These are phyloP conservation scores for Pseudotsuga menziesii DNA, from an alignment of 75 land plant genomes.

Conservation along the genomic window DNA sequence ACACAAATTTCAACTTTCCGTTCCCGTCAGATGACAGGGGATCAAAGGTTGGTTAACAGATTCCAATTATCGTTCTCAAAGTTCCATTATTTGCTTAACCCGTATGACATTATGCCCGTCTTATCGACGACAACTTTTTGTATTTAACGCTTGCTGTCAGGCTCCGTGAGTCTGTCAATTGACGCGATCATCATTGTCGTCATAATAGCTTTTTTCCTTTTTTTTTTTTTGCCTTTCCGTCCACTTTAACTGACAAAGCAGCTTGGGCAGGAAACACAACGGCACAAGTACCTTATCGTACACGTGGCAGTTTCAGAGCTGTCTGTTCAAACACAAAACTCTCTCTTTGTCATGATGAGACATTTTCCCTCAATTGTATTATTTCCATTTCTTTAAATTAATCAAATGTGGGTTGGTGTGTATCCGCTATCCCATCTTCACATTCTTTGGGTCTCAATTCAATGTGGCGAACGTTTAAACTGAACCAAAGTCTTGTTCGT, in stretches of 20 bases:
- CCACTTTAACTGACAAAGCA: neutral
- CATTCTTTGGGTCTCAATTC: no score
- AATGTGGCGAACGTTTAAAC: no score
- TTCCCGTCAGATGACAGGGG: neutral
- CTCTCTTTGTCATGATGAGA: no score
- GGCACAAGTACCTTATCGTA: neutral
- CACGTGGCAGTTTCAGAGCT: neutral
- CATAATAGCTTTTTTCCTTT: neutral
- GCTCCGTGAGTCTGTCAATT: conserved; percentile 5
- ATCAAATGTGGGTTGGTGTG: no score
- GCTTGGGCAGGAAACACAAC: neutral
- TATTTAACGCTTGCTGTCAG: conserved; percentile 7
- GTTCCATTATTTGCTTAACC: neutral
- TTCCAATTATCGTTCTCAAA: neutral
- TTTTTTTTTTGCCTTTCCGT: neutral
- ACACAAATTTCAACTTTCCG: no score
- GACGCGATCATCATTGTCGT: neutral
- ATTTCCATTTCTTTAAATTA: no score
- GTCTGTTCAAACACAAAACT: no score
- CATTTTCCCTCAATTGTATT: no score
- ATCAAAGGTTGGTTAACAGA: neutral
- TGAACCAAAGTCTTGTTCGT: no score
- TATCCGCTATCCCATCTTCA: no score
- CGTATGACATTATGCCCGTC: neutral
- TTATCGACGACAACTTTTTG: neutral